A percentile compares a stretch with the other conserved stretches of the same genome.
phyloP scores from a whole-genome alignment of 257 asterid species.

The Ophiorrhiza pumila region DNA sequence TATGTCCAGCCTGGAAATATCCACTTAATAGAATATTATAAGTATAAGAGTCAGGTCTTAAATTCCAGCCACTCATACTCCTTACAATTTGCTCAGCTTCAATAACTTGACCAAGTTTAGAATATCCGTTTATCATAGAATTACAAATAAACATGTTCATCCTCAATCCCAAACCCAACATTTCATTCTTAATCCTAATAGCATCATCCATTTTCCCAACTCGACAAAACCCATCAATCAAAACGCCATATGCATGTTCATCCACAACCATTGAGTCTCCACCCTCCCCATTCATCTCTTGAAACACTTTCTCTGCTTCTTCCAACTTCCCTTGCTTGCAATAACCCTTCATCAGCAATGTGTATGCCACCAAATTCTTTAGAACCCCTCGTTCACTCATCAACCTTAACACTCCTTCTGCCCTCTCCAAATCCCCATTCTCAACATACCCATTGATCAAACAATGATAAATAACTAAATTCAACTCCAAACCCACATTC shows the following conservation, averaged over 20 bases:
- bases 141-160: slow-evolving; percentile 62
- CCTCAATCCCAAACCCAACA: slow-evolving; percentile 58
- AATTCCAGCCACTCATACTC: slow-evolving; percentile 45
- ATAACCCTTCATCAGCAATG: slow-evolving; percentile 73
- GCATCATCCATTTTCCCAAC: slow-evolving; percentile 83
- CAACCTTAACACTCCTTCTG: slow-evolving; percentile 48
- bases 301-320: slow-evolving; percentile 56
- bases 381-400: slow-evolving; percentile 48
- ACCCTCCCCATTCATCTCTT: slow-evolving; percentile 47
- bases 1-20: slow-evolving; percentile 62
- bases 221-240: slow-evolving; percentile 73
- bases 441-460: slow-evolving; percentile 77
- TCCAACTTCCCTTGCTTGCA: slow-evolving; percentile 64
- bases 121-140: slow-evolving; percentile 76
- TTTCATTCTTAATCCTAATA: slow-evolving; percentile 57
- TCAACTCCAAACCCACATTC: slow-evolving; percentile 47
- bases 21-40: slow-evolving; percentile 69
- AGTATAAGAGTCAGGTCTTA: slow-evolving; percentile 76
- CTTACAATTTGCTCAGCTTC: slow-evolving; percentile 53
- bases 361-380: slow-evolving; percentile 57
- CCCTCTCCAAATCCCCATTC: slow-evolving; percentile 57
- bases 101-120: slow-evolving; percentile 56
- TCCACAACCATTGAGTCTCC: slow-evolving; percentile 44
- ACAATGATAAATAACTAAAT: slow-evolving; percentile 65
- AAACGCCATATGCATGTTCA: slow-evolving; percentile 62